Base-by-base conservation (phyloP, 768 basidiomycete genomes). In the Dentipellis fragilis region DNA sequence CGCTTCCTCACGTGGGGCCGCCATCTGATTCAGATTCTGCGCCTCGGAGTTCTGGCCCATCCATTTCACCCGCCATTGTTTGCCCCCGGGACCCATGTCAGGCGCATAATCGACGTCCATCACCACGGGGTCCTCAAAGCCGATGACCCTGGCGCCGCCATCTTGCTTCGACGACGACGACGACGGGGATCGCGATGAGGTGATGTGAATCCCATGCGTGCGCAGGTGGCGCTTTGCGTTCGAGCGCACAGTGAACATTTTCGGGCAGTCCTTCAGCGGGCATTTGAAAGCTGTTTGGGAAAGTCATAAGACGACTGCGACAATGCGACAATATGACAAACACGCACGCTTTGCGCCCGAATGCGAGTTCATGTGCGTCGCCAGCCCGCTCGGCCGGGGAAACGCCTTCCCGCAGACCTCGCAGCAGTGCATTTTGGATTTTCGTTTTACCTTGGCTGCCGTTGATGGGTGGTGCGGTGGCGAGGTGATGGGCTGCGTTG, bases 161-260 rank as follows among this genome's bases (percentile, higher is more conserved):
- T 35, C 56, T 55, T 17, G 42, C 3, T 17, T 29, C 29, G 64
- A 62, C 36, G n/a, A n/a, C n/a, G n/a, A 64, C 68, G 36, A 66
- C 59, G 19, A 61, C 45, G 14, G 67, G 65, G 57, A 70, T 71
- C 22, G 48, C 7, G 48, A 23, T 3, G 48, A 35, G 17, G 48
- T 3, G 29, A 35, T 0, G 17, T 35, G 48, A 40, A 84, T 74
- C 19, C 85, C 84, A 60, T 90, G 88, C 2, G 85, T 89, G 46
- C 85, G 83, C 37, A 87, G 74, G 63, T 90, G 88, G 35, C 88
- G 78, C 66, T 83, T 87, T 16, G 86, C 87, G 62, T 90, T 90
- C 10, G 88, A 89, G 12, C 85, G 80, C n/a, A 90, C 87, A 17
- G 85, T 80, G 63, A 90, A 91, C 3, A 74, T 77, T 64, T 85